These are phyloP conservation scores for Metrosideros polymorpha DNA, from an alignment of 441 rosid species.

Conservation along the genomic window DNA sequence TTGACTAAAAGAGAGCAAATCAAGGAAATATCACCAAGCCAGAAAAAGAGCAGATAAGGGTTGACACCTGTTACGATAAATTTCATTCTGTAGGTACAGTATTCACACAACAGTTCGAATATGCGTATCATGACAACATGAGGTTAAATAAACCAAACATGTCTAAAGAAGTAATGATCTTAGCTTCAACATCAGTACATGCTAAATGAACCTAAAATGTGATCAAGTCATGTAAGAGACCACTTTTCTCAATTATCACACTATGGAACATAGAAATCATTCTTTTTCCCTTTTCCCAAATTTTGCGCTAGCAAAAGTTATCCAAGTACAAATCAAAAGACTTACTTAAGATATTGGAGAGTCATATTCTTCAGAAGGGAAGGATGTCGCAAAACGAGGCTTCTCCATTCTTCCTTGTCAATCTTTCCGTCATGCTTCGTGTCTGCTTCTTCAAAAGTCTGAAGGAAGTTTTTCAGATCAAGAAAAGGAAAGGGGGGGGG, in stretches of 20 bases:
- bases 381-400: slow-evolving; percentile 77
- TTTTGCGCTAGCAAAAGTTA: not conserved
- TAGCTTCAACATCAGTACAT: not conserved
- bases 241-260: not conserved
- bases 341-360: slow-evolving; percentile 89
- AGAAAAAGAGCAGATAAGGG: not conserved
- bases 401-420: slow-evolving; percentile 96
- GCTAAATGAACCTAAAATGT: not conserved
- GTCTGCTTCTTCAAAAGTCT: slow-evolving; percentile 97
- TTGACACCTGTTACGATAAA: not conserved
- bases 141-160: not conserved
- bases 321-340: not conserved
- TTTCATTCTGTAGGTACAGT: not conserved
- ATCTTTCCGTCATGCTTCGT: slow-evolving; percentile 92
- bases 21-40: not conserved
- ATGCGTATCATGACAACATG: not conserved
- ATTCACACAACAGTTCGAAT: not conserved
- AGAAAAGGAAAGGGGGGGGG: not conserved
- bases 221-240: not conserved
- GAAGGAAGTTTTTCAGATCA: not conserved
- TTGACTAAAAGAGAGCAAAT: not conserved
- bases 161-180: not conserved
- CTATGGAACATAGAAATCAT: not conserved
- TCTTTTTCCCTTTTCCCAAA: not conserved
- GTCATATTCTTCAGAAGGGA: slow-evolving; percentile 90